phyloP scores from a whole-genome alignment of 306 rosid species.

The Casuarina glauca region DNA sequence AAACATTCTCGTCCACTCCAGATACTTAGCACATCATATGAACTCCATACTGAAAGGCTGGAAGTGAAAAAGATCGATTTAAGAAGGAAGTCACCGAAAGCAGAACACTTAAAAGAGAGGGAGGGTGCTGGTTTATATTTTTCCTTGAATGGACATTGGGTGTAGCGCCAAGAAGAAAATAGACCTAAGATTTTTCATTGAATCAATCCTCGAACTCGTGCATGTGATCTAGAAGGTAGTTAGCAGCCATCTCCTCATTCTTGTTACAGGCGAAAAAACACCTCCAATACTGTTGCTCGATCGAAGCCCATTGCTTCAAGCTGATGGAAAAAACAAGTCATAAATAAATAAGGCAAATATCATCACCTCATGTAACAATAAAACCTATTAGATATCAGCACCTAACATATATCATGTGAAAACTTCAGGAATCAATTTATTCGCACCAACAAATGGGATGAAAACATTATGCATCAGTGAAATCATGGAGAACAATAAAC shows the following conservation, averaged over 20 bases:
- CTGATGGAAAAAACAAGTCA: conserved; percentile 35
- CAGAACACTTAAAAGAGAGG: conserved; percentile 22
- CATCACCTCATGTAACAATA: not conserved
- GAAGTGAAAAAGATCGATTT: conserved; percentile 17
- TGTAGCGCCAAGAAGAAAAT: not conserved
- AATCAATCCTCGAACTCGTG: conserved; percentile 80
- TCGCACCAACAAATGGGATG: too few species aligned
- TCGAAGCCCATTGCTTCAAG: conserved; percentile 96
- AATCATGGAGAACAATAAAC: too few species aligned
- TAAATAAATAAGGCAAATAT: not conserved
- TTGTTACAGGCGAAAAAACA: conserved; percentile 86
- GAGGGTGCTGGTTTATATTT: not conserved
- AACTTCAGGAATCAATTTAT: too few species aligned
- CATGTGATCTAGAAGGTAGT: conserved; percentile 86
- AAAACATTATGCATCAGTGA: too few species aligned
- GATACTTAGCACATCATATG: not conserved
- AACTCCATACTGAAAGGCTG: not conserved
- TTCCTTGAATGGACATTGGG: not conserved
- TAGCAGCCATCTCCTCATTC: conserved; percentile 91
- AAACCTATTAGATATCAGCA: not conserved
- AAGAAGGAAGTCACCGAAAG: conserved; percentile 20
- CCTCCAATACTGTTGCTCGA: conserved; percentile 80
- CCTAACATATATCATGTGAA: not conserved
- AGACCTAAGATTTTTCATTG: conserved; percentile 2
- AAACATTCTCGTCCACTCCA: not conserved